Evolutionary conservation across 148 eudicot species (phyloP).

Genomic region (Talinum fruticosum): DNA sequence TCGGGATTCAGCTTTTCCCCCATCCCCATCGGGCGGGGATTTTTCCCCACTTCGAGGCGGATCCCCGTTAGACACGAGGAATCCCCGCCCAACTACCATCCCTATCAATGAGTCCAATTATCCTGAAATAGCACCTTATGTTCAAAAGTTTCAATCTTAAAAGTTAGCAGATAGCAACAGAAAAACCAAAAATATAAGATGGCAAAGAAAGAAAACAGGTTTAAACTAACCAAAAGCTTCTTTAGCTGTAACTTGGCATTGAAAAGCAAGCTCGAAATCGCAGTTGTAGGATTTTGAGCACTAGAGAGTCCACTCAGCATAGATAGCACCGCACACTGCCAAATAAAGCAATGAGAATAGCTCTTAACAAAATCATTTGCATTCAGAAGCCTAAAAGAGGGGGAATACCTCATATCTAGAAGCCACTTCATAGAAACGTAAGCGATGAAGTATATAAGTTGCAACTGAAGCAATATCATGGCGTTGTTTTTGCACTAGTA

Average conservation of each 20-base stretch:
- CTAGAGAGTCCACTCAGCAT: conserved; percentile 55
- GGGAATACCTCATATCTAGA: conserved; percentile 91
- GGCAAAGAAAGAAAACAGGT: neutral
- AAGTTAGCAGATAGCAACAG: neutral
- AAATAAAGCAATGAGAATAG: conserved; percentile 23
- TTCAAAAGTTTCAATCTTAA: neutral
- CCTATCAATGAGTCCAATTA: no score
- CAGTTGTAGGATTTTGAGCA: conserved; percentile 30
- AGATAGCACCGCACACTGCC: conserved; percentile 71
- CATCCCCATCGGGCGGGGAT: no score
- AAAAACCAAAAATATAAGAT: neutral
- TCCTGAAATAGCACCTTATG: no score
- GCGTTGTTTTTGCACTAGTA: conserved; percentile 72
- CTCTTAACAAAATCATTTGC: neutral
- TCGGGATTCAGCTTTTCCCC: no score
- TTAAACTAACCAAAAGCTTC: conserved; percentile 71
- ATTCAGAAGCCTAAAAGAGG: conserved; percentile 9
- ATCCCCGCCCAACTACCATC: no score
- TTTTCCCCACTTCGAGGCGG: no score
- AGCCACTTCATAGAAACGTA: conserved; percentile 87
- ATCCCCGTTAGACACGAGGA: no score
- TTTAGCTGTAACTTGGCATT: conserved; percentile 64
- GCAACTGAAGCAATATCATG: conserved; percentile 87
- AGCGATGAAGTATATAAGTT: conserved; percentile 82
- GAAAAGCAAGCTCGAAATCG: conserved; percentile 47